phyloP scores from a whole-genome alignment of 2,329 filamentous ascomycete genomes.

The Colletotrichum orchidophilum region DNA sequence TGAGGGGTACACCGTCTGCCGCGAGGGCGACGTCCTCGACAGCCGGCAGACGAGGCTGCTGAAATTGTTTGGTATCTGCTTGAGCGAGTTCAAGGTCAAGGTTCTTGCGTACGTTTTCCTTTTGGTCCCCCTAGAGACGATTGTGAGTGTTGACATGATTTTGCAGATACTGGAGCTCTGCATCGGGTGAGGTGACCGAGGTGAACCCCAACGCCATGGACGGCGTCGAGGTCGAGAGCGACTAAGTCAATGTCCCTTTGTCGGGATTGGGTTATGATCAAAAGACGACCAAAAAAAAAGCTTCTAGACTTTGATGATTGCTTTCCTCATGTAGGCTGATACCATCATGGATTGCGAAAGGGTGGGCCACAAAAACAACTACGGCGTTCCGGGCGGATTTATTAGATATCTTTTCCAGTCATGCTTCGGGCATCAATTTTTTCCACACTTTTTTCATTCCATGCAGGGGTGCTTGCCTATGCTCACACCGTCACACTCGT shows the following conservation, averaged over 20 bases:
- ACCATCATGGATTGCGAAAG: conserved; percentile 35
- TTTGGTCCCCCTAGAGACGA: too few relatives aligned
- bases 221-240: conserved; percentile 42
- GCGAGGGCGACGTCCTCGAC: conserved; percentile 85
- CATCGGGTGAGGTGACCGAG: conserved; percentile 68
- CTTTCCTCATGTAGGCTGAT: conserved; percentile 35
- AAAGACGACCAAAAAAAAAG: not conserved
- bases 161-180: conserved; percentile 68
- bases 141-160: conserved; percentile 1
- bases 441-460: not conserved
- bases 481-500: not conserved
- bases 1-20: conserved; percentile 80
- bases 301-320: conserved; percentile 34
- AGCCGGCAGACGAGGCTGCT: conserved; percentile 91
- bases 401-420: conserved; percentile 9
- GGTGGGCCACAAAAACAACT: conserved; percentile 27
- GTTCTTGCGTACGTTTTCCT: conserved; percentile 72
- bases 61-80: conserved; percentile 91
- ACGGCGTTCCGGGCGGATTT: conserved; percentile 31
- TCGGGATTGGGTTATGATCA: not conserved
- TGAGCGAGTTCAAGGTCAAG: conserved; percentile 89
- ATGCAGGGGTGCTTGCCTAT: not conserved
- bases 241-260: conserved; percentile 8
- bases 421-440: conserved; percentile 21
- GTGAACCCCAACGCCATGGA: conserved; percentile 52